Base-by-base conservation (phyloP, 768 basidiomycete species). In the Boletus vinaceobasis region DNA sequence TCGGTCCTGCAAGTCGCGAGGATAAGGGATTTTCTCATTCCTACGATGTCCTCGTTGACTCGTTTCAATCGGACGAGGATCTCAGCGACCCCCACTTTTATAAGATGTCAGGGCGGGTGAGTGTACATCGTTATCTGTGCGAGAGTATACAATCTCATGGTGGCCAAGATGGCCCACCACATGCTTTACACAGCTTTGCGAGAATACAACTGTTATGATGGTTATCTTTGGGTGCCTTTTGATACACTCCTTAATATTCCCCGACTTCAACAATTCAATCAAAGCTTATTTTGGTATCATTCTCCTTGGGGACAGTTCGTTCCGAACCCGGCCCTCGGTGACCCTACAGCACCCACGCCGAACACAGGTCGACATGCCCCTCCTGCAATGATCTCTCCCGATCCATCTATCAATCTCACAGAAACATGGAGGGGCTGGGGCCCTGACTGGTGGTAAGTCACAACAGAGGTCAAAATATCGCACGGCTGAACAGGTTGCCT, bases 211-310 rank as follows among this genome's bases (percentile, higher is more conserved):
- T 80, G 79, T 59, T 81, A 81, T 59, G 68, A 76, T 31, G 79
- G 79, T 6, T 79, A 79, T 60, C 73, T 80, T 15, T 80, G 79
- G 79, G 78, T 74, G 37, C 79, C 80, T 15, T 79, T 80, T 53
- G 77, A 80, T 56, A 76, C 79, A 7, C 63, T 80, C 19, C 68
- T 81, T 46, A 81, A 81, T 52, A 62, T 80, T 39, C 78, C 79
- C 13, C 77, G 79, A 31, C 67, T 79, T 8, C 69, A 77, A 49
- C 70, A 71, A 50, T 81, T 80, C 55, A 62, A 78, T 58, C 78
- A 78, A 58, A 66, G 65, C 43, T 60, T 65, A 15, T 76, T 79
- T 57, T 81, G 80, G 77, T 80, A 79, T 56, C 77, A 80, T 57
- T 80, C 76, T 5, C 78, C 78, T 3, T 77, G 74, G 66, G 73